These are phyloP conservation scores for Rhizophagus sp. DNA, from an alignment of 192 early-diverging fungal species.

Conservation along the genomic window DNA sequence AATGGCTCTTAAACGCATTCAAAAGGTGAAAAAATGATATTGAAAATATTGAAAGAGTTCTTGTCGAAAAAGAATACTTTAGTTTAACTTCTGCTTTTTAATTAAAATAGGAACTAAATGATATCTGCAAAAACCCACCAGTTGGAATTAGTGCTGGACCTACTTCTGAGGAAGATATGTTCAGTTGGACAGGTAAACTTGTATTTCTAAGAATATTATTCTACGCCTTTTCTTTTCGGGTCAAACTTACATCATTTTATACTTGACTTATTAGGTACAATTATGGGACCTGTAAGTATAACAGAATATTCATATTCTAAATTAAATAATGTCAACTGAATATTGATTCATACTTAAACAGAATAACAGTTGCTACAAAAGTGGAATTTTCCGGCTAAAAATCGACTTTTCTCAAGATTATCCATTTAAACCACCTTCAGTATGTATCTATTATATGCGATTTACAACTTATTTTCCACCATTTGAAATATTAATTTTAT, in stretches of 20 bases:
- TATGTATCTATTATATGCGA: conserved; percentile 29
- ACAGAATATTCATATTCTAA: background rate
- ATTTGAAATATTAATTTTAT: background rate
- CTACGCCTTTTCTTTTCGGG: background rate
- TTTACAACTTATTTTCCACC: background rate
- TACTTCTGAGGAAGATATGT: conserved; percentile 59
- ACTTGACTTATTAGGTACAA: conserved; percentile 39
- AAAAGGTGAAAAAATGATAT: conserved; percentile 5
- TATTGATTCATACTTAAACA: conserved; percentile 28
- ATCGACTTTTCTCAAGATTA: conserved; percentile 74
- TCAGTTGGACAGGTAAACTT: conserved; percentile 64
- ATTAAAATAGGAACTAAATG: conserved; percentile 59
- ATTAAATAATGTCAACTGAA: conserved; percentile 1
- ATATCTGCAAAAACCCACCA: conserved; percentile 62
- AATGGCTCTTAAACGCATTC: conserved; percentile 32
- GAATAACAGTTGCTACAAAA: conserved; percentile 64
- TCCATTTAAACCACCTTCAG: conserved; percentile 82
- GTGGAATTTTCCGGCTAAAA: conserved; percentile 70
- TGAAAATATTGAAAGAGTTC: background rate
- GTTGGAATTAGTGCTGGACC: conserved; percentile 56
- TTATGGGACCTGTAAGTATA: conserved; percentile 58
- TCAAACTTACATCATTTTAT: background rate
- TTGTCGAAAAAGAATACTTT: no score
- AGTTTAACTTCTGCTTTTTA: background rate
- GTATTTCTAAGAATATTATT: background rate